Evolutionary conservation across 768 basidiomycete genomes (phyloP).

Genomic region (Pleurotus giganteus): DNA sequence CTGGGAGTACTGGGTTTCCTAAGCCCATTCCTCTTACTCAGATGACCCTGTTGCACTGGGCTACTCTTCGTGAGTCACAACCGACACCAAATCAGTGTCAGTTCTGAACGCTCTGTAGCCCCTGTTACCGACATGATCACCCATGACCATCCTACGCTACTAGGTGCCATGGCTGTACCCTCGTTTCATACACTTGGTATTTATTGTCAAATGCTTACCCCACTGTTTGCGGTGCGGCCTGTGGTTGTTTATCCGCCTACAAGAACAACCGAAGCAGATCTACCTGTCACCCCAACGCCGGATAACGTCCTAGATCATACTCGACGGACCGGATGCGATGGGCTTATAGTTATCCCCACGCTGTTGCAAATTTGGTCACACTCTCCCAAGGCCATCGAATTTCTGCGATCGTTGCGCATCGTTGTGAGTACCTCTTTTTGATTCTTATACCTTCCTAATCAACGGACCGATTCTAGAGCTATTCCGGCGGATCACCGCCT

Average conservation of each 20-base stretch:
- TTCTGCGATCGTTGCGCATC: slow-evolving; percentile 20
- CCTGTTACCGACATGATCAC: slow-evolving; percentile 14
- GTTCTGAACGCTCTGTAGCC: slow-evolving; percentile 2
- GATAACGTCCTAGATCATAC: slow-evolving; percentile 37
- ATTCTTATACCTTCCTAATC: background rate
- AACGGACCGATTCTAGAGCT: slow-evolving; percentile 21
- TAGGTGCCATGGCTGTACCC: slow-evolving; percentile 31
- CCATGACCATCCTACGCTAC: slow-evolving; percentile 16
- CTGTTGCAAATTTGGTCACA: slow-evolving; percentile 37
- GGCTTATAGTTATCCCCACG: slow-evolving; percentile 33
- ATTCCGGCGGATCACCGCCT: slow-evolving; percentile 34
- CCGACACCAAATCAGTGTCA: background rate
- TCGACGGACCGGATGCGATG: slow-evolving; percentile 22
- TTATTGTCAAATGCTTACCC: slow-evolving; percentile 25
- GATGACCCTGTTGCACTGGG: slow-evolving; percentile 5
- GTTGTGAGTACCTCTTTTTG: slow-evolving; percentile 18
- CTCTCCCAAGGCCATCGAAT: slow-evolving; percentile 22
- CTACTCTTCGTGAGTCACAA: slow-evolving; percentile 28
- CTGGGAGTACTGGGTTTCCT: slow-evolving; percentile 9
- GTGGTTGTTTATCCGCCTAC: slow-evolving; percentile 32
- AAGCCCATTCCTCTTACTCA: slow-evolving; percentile 6
- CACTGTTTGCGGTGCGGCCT: slow-evolving; percentile 23
- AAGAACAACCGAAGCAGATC: slow-evolving; percentile 15
- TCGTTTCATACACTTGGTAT: slow-evolving; percentile 38
- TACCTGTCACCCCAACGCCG: slow-evolving; percentile 36